These are phyloP conservation scores for Trichoderma brevicompactum DNA, from an alignment of 2,329 filamentous ascomycete species.

Conservation along the genomic window DNA sequence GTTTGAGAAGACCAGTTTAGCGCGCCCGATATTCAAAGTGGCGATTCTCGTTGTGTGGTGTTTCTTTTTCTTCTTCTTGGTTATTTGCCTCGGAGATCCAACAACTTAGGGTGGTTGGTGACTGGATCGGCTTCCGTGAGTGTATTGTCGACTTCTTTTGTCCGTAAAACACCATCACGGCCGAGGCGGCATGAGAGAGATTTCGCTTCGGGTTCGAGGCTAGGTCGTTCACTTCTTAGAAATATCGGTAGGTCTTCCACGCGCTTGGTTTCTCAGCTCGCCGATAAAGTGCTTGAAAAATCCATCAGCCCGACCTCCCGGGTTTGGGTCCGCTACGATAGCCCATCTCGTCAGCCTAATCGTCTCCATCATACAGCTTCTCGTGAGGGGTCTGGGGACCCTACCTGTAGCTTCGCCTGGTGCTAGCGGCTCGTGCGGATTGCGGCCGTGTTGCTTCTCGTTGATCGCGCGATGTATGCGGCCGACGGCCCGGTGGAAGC, in stretches of 20 bases:
- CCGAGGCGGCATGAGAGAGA: not conserved
- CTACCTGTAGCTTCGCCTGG: slow-evolving; percentile 58
- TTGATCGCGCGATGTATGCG: slow-evolving; percentile 57
- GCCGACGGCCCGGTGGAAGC: slow-evolving; percentile 57
- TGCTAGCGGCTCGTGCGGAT: slow-evolving; percentile 55
- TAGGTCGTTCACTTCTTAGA: slow-evolving; percentile 36
- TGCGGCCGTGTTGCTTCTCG: slow-evolving; percentile 53
- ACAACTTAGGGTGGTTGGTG: not conserved
- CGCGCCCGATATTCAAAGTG: not conserved
- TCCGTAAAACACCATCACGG: not conserved
- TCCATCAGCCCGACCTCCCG: slow-evolving; percentile 31
- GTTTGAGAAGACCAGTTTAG: not conserved
- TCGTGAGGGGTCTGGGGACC: not conserved
- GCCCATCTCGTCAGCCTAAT: not conserved
- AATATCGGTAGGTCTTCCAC: slow-evolving; percentile 50
- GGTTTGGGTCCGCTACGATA: slow-evolving; percentile 41
- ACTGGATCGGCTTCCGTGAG: no score
- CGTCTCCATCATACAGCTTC: not conserved
- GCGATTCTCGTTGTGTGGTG: not conserved
- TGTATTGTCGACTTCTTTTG: no score
- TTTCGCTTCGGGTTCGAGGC: not conserved
- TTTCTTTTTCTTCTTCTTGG: not conserved
- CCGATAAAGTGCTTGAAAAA: slow-evolving; percentile 56
- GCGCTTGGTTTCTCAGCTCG: slow-evolving; percentile 56
- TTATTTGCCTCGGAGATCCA: not conserved